Base-by-base conservation (phyloP, 306 rosid genomes). In the Quercus rubra region DNA sequence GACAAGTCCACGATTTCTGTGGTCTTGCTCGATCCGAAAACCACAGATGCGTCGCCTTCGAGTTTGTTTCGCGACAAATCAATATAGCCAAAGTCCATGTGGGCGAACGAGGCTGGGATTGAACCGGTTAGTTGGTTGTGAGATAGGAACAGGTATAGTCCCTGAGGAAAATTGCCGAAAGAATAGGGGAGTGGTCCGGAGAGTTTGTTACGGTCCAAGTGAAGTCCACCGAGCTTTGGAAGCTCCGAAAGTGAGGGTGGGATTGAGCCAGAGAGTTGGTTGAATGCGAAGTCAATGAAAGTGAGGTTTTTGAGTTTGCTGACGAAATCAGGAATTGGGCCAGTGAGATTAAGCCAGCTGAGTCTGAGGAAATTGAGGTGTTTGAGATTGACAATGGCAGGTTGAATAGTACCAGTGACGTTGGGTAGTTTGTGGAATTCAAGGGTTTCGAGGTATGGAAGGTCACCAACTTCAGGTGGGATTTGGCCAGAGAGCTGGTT, bases 61-160 rank as follows among this genome's bases (percentile, higher is more conserved):
- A 94, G 89, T 86, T 66, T 90, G 91, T 94, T 94, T 3, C 92
- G 78, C 0, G 92, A 89, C 9, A 94, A 76, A 21, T 90, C 89
- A 17, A 92, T 31, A 43, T 1, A 27, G 3, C 14, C 2, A 5
- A 62, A 87, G 74, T 85, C 54, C 61, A 77, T 3, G 10, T 82
- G 70, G 5, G 76, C 86, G 3, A 94, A 30, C 11, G 92, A 85
- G 17, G 70, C 18, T 0, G 98, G 97, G 51, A 94, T 85, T 27
- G 49, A 46, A 23, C 88, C 93, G 0, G 91, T 78, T 41, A 91
- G 87, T 46, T 82, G 79, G 84, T 90, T 89, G 81, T 84, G 88
- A 5, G 94, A 88, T 1, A 86, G 82, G 38, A 21, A 17, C 1
- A 91, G 46, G 5, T 7, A 43, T 3, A 86, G 78, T 46, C 78